A percentile compares a stretch with the other conserved stretches of the same genome.
Conservation (phyloP, 176 grass and related monocot genomes). For the Ampelocalamus luodianensis region DNA sequence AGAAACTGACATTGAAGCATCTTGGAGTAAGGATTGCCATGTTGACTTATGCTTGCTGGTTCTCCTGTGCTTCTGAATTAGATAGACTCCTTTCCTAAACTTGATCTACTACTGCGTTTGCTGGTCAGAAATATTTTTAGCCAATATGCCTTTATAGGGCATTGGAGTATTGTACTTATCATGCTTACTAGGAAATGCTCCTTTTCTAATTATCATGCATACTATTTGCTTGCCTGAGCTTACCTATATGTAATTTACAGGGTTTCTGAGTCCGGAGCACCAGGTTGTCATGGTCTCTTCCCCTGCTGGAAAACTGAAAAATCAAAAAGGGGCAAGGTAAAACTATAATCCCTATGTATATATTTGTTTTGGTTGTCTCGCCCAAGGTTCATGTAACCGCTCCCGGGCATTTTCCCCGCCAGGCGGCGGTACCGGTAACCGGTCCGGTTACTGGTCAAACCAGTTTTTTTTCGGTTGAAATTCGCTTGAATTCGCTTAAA, state of each 20-base stretch:
- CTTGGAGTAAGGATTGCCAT: neutral
- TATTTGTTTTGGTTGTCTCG: slow-evolving; percentile 15
- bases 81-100: neutral
- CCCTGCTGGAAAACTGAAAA: slow-evolving; percentile 88
- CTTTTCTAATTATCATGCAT: neutral
- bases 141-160: neutral
- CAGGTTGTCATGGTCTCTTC: slow-evolving; percentile 77
- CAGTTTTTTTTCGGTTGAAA: too few species aligned
- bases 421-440: too few species aligned
- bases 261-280: slow-evolving; percentile 71
- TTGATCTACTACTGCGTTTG: neutral
- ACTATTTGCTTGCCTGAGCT: slow-evolving; percentile 20
- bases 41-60: neutral
- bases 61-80: slow-evolving; percentile 19
- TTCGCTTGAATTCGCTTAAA: too few species aligned
- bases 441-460: too few species aligned
- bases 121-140: neutral
- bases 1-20: slow-evolving; percentile 11
- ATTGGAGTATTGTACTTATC: neutral
- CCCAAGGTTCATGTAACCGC: too few species aligned
- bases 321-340: slow-evolving; percentile 65
- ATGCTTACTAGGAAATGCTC: slow-evolving; percentile 9
- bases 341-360: slow-evolving; percentile 7
- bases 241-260: slow-evolving; percentile 50
- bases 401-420: too few species aligned